Base-by-base conservation (phyloP, 441 rosid genomes). In the Biscutella laevigata region DNA sequence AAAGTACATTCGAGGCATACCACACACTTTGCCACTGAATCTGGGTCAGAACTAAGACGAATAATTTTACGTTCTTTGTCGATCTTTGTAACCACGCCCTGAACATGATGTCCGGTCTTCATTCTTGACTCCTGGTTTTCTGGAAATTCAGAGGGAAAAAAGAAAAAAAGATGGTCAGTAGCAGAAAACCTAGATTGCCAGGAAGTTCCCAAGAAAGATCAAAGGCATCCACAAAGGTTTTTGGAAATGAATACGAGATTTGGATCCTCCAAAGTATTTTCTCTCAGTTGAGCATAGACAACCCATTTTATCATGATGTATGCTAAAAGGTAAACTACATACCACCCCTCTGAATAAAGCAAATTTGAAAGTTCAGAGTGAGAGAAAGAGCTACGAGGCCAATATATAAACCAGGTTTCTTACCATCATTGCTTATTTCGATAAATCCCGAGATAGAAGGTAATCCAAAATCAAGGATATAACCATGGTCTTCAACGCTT, bases 401-500 rank as follows among this genome's bases (percentile, higher is more conserved):
- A 57, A 45, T 48, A 57, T 54, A 42, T 65, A 28, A 27, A 43
- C 26, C 34, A 4, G 4, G 30, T 32, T 34, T 39, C 55, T 45
- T 77, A 81, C 97, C 94, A 61, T 67, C 70, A 54, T 66, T 59
- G 58, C 74, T 67, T 58, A 53, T 71, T 76, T 73, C 79, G 61
- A 89, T 71, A 76, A 92, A 92, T 4, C 99, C 99, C 40, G 68
- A 70, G 65, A 86, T 74, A 40, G 88, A 81, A 70, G 94, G 73
- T 59, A 69, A 64, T 42, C 99, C 99, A 77, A 88, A 86, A 68
- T 88, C 79, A 71, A 92, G 95, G 57, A 92, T 84, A 74, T 78
- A 92, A 42, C 99, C 99, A 57, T 92, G 99, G 70, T 92, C 99
- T 79, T 92, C 99, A 13, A 86, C 43, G 61, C 99, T 92, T 77